Conservation (phyloP, 345 rosid species). For the Sapria himalayana region DNA sequence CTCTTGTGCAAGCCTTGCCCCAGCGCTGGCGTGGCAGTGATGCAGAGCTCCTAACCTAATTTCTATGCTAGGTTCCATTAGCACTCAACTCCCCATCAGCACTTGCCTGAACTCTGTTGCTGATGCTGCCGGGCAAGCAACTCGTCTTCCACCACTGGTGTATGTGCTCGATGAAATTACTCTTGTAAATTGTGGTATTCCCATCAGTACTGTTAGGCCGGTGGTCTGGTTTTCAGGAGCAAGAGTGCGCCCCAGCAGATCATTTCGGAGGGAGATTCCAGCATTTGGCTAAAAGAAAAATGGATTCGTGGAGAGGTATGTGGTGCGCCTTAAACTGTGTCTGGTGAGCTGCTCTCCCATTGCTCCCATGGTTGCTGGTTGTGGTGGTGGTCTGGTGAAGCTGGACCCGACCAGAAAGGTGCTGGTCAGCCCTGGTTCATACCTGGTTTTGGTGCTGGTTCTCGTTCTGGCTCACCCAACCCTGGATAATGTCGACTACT, state of each 20-base stretch:
- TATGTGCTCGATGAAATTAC: slow-evolving; percentile 11
- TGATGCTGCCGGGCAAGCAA: slow-evolving; percentile 9
- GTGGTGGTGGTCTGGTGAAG: too few species aligned
- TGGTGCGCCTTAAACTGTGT: neutral
- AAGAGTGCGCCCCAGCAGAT: slow-evolving; percentile 13
- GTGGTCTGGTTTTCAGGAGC: too few species aligned
- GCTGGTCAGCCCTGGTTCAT: neutral
- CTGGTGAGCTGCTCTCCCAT: neutral
- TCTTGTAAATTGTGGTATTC: too few species aligned
- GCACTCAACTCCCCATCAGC: too few species aligned
- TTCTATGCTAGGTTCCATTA: too few species aligned
- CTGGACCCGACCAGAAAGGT: too few species aligned
- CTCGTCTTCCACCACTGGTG: slow-evolving; percentile 9
- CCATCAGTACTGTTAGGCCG: too few species aligned
- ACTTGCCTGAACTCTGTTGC: slow-evolving; percentile 9
- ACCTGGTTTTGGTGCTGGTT: neutral
- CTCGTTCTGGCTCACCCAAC: neutral
- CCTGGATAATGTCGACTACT: neutral
- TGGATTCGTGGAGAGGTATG: slow-evolving; percentile 80
- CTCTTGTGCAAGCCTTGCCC: too few species aligned
- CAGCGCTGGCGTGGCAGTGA: too few species aligned
- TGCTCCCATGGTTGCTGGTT: neutral
- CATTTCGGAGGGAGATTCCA: slow-evolving; percentile 25
- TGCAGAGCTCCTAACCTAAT: too few species aligned
- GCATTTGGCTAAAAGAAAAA: slow-evolving; percentile 56